Evolutionary conservation across 179 eudicot genomes (phyloP), one percentile per base, ranked within the genome.

Genomic region (Heliamphora pulchella): DNA sequence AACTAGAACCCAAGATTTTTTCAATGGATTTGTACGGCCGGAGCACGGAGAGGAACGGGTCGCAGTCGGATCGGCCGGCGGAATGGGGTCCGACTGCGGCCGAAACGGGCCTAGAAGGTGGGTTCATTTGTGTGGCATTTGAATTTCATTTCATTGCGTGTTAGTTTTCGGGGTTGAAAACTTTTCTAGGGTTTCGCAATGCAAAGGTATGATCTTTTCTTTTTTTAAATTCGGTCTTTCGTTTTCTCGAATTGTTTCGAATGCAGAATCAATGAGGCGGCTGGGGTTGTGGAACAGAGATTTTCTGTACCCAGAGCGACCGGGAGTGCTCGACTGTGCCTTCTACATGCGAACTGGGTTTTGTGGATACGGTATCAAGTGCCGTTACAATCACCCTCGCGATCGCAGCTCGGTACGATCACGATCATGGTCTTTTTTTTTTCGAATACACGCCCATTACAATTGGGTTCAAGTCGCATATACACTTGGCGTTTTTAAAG

Each of bases 321-420:
- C 87, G n/a, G 97, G 97, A n/a, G 83, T 83, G 9, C 86, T 91
- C 1, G 93, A 95, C 74, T 95, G 98, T 81, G 84, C 88, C 5
- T 95, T 87, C 84, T 95, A 91, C 75, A 86, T 95, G 93, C 88
- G 97, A 46, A 95, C 95, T 48, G 98, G 98, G 9, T 81, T 85
- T 0, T 95, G 98, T 78, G 92, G 91, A 31, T 95, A 87, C 11
- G 97, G 97, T 57, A 74, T 68, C 77, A 91, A 92, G 75, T 95
- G 98, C 74, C 92, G 97, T 11, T 95, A 80, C 86, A 93, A 95
- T 73, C 98, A 95, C 74, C 98, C 98, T 64, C 97, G 84, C 64
- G 94, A 91, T 85, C 97, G 81, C 64, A 71, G 63, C 80, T 69
- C 75, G 78, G 91, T 89, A 51, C 71, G 85, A 54, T 57, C 48